These are phyloP conservation scores for Epichloe bromicola DNA, from an alignment of 2,329 filamentous ascomycete species.

Conservation along the genomic window DNA sequence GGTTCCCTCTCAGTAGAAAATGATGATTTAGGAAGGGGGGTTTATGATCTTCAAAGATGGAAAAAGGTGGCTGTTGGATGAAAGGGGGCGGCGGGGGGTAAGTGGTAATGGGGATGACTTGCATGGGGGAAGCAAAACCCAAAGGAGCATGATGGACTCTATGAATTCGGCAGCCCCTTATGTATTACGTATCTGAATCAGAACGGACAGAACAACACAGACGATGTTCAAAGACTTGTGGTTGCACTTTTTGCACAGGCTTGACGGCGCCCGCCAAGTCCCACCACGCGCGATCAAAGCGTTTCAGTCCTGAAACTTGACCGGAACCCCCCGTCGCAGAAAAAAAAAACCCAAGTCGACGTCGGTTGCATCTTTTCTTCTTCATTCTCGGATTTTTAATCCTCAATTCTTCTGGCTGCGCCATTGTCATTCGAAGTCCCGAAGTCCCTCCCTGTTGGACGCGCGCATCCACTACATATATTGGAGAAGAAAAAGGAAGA, in stretches of 20 bases:
- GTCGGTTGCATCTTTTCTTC: neutral
- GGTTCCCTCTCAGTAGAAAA: slow-evolving; percentile 11
- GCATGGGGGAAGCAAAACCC: no score
- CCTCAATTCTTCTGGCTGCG: neutral
- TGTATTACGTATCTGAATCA: no score
- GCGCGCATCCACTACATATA: neutral
- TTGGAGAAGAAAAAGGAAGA: neutral
- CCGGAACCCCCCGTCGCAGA: slow-evolving; percentile 8
- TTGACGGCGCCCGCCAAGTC: neutral
- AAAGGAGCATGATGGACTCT: no score
- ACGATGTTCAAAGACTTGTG: no score
- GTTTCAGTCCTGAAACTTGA: slow-evolving; percentile 15
- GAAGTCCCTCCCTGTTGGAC: neutral
- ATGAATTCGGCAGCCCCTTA: no score
- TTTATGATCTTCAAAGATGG: no score
- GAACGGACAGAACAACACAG: no score
- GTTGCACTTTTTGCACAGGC: neutral
- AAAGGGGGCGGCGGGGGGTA: no score
- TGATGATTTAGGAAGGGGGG: no score
- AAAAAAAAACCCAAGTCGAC: neutral
- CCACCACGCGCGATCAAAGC: slow-evolving; percentile 1
- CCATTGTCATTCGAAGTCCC: neutral
- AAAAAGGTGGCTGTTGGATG: no score
- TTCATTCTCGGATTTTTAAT: neutral
- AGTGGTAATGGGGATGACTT: no score